phyloP scores from a whole-genome alignment of 805 yeast genomes.

The Candida golubevii region DNA sequence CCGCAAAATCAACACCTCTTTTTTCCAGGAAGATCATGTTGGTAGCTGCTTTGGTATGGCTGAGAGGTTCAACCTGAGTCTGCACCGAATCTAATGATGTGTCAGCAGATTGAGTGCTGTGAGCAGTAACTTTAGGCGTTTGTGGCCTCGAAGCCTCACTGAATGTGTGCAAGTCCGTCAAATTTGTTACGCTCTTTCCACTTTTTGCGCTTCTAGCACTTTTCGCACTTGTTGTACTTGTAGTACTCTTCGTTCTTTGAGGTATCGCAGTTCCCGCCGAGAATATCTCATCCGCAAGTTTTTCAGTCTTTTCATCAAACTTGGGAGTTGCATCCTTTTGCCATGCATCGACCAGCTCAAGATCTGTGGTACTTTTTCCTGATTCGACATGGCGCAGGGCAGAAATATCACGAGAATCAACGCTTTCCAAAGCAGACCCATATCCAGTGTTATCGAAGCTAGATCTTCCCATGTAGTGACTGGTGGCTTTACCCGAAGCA shows the following conservation, averaged over 20 bases:
- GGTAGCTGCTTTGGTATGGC: no score
- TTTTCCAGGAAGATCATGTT: no score
- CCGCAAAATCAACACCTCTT: no score
- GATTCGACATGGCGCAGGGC: background rate
- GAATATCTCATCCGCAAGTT: constrained; percentile 40
- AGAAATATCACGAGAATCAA: background rate
- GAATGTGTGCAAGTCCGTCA: no score
- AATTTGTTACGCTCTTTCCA: no score
- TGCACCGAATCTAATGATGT: no score
- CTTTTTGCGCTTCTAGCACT: no score
- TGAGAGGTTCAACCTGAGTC: no score
- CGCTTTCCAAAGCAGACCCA: constrained; percentile 1
- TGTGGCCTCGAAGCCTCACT: no score
- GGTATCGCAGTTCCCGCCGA: constrained; percentile 16
- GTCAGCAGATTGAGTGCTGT: no score
- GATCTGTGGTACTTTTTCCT: constrained; percentile 1
- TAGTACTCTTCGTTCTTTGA: constrained; percentile 2
- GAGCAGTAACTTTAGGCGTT: no score
- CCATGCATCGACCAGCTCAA: constrained; percentile 34
- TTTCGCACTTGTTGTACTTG: background rate
- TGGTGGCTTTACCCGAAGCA: background rate
- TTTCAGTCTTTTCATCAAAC: constrained; percentile 31
- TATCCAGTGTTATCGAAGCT: constrained; percentile 2
- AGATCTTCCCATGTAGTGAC: constrained; percentile 1
- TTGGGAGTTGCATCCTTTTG: constrained; percentile 19